These are phyloP conservation scores for Termitomyces sp. DNA, from an alignment of 768 basidiomycete species.

Conservation along the genomic window DNA sequence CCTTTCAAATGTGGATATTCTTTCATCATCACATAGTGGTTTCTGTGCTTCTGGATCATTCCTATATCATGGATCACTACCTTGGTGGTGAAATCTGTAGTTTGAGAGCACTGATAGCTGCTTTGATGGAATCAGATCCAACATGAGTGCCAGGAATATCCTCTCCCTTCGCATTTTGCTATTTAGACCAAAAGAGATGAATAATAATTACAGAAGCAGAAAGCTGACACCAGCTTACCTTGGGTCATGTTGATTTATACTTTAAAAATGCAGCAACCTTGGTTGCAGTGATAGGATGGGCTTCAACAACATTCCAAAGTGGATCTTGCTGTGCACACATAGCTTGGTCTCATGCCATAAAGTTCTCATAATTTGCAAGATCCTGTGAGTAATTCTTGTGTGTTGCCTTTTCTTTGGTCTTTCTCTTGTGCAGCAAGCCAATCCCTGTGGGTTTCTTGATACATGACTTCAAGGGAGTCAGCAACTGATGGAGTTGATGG, in stretches of 20 bases:
- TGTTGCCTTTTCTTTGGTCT: background rate
- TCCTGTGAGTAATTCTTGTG: background rate
- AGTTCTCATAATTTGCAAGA: background rate
- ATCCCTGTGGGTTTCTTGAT: background rate
- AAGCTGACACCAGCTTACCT: background rate
- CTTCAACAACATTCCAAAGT: background rate
- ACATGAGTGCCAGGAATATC: no score
- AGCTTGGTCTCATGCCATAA: background rate
- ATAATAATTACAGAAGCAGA: no score
- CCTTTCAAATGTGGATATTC: no score
- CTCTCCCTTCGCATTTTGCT: no score
- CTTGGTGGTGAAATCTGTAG: no score
- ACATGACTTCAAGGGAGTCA: background rate
- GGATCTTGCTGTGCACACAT: background rate
- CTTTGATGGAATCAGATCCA: no score
- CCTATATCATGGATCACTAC: no score
- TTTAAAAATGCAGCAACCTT: background rate
- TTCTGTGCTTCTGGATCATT: no score
- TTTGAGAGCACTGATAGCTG: no score
- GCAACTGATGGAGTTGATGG: no score
- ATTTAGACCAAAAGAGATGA: no score
- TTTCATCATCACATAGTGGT: no score
- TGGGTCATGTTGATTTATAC: background rate
- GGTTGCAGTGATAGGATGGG: constrained; percentile 3
- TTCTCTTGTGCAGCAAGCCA: background rate